Conservation (phyloP, 2,329 filamentous ascomycete genomes). For the Paraconiothyrium sp. region DNA sequence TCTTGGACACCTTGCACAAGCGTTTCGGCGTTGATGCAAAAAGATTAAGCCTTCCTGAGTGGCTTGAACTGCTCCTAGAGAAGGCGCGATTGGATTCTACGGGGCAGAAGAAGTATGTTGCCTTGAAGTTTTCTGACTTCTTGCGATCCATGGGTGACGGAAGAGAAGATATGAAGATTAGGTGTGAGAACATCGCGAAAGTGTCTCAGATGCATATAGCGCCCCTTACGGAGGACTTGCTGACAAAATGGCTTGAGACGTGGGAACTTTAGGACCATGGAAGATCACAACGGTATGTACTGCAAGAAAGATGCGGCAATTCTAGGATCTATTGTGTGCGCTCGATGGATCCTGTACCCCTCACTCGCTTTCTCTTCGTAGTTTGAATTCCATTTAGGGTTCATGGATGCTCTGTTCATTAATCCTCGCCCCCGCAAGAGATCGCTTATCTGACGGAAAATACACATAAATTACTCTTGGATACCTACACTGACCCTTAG, state of each 20-base stretch:
- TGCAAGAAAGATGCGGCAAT: too few relatives aligned
- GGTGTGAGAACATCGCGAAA: not conserved
- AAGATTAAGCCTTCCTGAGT: slow-evolving; percentile 14
- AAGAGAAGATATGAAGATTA: slow-evolving; percentile 17
- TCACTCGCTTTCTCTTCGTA: too few relatives aligned
- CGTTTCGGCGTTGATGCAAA: slow-evolving; percentile 11
- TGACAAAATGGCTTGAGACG: slow-evolving; percentile 18
- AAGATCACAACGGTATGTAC: not conserved
- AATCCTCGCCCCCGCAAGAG: too few relatives aligned
- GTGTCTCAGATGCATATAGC: slow-evolving; percentile 6
- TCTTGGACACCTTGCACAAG: slow-evolving; percentile 13
- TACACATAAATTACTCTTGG: too few relatives aligned
- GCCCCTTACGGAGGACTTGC: slow-evolving; percentile 13
- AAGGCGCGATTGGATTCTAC: not conserved
- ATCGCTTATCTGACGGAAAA: too few relatives aligned
- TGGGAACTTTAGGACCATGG: slow-evolving; percentile 6
- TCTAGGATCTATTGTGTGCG: too few relatives aligned
- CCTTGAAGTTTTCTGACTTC: slow-evolving; percentile 18
- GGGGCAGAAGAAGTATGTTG: slow-evolving; percentile 8
- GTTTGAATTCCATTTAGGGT: too few relatives aligned
- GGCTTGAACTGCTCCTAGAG: slow-evolving; percentile 20
- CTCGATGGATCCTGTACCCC: too few relatives aligned
- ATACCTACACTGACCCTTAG: too few relatives aligned
- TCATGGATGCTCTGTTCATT: too few relatives aligned
- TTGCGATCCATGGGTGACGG: slow-evolving; percentile 18